Evolutionary conservation across 495 filamentous ascomycete species (phyloP).

Genomic region (Cercophora samala): DNA sequence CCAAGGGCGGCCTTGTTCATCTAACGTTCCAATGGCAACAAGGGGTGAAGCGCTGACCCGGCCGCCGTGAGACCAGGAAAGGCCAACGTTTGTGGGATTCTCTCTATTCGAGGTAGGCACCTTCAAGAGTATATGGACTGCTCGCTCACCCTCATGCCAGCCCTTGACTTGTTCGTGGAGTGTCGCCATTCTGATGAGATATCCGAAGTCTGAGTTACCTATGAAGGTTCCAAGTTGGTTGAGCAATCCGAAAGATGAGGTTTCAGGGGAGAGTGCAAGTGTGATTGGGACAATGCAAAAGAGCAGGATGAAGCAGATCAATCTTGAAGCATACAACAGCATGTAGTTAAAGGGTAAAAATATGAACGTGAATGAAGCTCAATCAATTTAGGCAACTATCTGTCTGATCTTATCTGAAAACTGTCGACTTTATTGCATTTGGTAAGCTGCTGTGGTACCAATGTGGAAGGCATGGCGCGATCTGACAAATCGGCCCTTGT

Average conservation of each 20-base stretch:
- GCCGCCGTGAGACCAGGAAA: conserved; percentile 52
- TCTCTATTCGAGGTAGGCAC: conserved; percentile 32
- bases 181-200: conserved; percentile 11
- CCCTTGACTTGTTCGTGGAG: conserved; percentile 24
- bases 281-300: background rate
- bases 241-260: background rate
- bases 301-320: background rate
- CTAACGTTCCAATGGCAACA: conserved; percentile 67
- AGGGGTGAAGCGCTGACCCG: conserved; percentile 58
- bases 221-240: background rate
- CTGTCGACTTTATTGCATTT: background rate
- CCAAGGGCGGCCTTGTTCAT: conserved; percentile 63
- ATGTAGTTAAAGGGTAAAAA: background rate
- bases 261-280: background rate
- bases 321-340: background rate
- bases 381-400: background rate
- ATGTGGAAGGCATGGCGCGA: background rate
- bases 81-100: conserved; percentile 60
- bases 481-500: conserved; percentile 7
- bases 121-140: conserved; percentile 32
- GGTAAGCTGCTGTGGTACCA: background rate
- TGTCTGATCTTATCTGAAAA: background rate
- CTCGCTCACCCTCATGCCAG: conserved; percentile 40
- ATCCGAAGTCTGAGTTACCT: background rate
- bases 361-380: background rate